Conservation (phyloP, 2,329 filamentous ascomycete species). For the Fusarium transvaalense region DNA sequence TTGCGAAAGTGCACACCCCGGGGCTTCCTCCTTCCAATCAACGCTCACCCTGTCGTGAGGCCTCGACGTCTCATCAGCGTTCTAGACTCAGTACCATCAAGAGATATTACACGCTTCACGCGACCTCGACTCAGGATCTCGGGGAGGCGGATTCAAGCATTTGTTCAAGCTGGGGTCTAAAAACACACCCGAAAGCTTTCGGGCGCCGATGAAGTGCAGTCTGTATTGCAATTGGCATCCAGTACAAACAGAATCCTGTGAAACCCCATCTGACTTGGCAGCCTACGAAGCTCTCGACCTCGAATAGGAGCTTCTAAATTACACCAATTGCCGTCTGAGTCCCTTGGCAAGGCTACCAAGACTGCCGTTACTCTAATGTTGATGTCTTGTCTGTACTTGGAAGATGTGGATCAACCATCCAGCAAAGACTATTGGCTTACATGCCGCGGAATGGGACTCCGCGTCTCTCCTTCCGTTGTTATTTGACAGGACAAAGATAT, state of each 20-base stretch:
- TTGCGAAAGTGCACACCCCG: neutral
- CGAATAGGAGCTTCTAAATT: neutral
- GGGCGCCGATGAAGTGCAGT: neutral
- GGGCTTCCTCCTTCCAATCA: neutral
- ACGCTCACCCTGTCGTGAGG: neutral
- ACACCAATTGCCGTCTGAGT: neutral
- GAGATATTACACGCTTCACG: constrained; percentile 11
- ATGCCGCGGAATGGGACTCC: neutral
- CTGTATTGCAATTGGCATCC: neutral
- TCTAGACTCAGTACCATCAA: constrained; percentile 41
- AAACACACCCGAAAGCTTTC: constrained; percentile 22
- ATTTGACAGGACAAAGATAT: neutral
- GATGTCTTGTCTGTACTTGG: neutral
- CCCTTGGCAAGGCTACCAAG: neutral
- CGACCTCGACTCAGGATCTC: constrained; percentile 4
- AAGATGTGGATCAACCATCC: neutral
- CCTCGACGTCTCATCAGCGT: constrained; percentile 22
- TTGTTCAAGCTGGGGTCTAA: neutral
- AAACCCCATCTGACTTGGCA: neutral
- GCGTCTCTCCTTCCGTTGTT: neutral
- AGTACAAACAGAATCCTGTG: neutral
- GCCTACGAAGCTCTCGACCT: neutral
- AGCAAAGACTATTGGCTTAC: neutral
- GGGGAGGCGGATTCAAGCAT: constrained; percentile 17
- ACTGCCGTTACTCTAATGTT: neutral